Evolutionary conservation across 345 rosid genomes (phyloP).

Genomic region (Euphorbia lathyris): DNA sequence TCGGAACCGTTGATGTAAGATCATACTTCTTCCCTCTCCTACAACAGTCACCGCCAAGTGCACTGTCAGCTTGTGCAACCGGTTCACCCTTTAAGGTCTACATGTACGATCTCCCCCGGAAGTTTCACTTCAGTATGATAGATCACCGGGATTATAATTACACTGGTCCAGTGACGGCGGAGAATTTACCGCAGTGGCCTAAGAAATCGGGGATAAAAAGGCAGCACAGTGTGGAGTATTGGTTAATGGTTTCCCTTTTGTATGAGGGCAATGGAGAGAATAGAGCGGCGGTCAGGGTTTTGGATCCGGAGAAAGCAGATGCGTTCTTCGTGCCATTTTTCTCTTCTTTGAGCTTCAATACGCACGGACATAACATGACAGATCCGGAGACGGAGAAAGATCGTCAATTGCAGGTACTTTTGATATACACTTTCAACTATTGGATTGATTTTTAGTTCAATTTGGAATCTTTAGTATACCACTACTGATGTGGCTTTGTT

Average conservation of each 20-base stretch:
- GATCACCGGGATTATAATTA: constrained; percentile 28
- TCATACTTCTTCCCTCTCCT: constrained; percentile 57
- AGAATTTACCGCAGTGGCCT: constrained; percentile 73
- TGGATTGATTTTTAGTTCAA: background rate
- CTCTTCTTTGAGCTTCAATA: constrained; percentile 82
- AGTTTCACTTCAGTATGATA: constrained; percentile 80
- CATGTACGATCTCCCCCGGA: constrained; percentile 93
- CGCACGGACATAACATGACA: constrained; percentile 86
- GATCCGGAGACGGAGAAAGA: constrained; percentile 92
- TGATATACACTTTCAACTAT: background rate
- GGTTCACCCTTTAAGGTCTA: constrained; percentile 54
- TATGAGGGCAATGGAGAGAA: constrained; percentile 34
- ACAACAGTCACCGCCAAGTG: constrained; percentile 18
- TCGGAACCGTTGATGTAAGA: constrained; percentile 55
- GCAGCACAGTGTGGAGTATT: constrained; percentile 96
- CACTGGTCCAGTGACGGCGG: constrained; percentile 51
- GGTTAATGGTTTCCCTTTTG: constrained; percentile 91
- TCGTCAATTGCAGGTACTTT: constrained; percentile 74
- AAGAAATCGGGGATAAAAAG: constrained; percentile 49
- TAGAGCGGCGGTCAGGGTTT: constrained; percentile 77
- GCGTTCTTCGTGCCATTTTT: constrained; percentile 88
- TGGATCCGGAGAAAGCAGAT: constrained; percentile 88
- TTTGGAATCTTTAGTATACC: background rate
- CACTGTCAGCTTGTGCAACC: constrained; percentile 22
- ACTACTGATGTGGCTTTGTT: background rate